Conservation (phyloP, 2,329 filamentous ascomycete genomes). For the Teratosphaeria zuluensis region DNA sequence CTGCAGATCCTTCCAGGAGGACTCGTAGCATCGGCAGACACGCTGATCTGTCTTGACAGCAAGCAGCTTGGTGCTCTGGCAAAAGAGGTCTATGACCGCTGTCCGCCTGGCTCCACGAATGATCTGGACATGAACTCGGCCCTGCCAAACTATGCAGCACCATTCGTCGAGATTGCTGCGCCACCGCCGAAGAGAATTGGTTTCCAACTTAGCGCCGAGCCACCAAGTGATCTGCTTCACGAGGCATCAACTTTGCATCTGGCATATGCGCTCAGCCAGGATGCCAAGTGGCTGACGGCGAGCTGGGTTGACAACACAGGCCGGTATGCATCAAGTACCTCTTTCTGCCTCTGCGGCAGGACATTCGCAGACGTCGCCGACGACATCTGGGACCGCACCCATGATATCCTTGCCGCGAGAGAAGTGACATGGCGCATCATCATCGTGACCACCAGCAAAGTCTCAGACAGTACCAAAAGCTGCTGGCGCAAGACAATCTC, state of each 20-base stretch:
- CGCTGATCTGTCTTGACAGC: constrained; percentile 53
- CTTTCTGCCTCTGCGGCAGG: constrained; percentile 58
- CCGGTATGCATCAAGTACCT: constrained; percentile 60
- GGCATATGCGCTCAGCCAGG: constrained; percentile 65
- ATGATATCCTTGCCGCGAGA: constrained; percentile 57
- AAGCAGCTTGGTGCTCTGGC: constrained; percentile 54
- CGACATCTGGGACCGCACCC: constrained; percentile 69
- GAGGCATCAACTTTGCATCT: constrained; percentile 76
- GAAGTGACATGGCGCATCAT: constrained; percentile 70
- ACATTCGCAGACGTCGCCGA: constrained; percentile 56
- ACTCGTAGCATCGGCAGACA: constrained; percentile 54
- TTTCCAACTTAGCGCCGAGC: constrained; percentile 59
- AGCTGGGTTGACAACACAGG: constrained; percentile 75
- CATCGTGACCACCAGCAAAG: constrained; percentile 39
- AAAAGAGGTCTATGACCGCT: constrained; percentile 70
- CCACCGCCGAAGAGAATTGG: constrained; percentile 61
- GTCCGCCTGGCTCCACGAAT: constrained; percentile 34
- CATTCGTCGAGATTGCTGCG: constrained; percentile 64
- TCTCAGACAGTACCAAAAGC: constrained; percentile 9
- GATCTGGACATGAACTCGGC: constrained; percentile 14
- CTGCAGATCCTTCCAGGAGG: constrained; percentile 65
- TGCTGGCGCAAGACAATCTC: constrained; percentile 16
- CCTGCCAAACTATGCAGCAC: constrained; percentile 48
- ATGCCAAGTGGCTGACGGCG: constrained; percentile 67
- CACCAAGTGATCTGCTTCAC: constrained; percentile 62